Evolutionary conservation across 164 flowering plant genomes (phyloP).

Genomic region (Tetracentron sinense): DNA sequence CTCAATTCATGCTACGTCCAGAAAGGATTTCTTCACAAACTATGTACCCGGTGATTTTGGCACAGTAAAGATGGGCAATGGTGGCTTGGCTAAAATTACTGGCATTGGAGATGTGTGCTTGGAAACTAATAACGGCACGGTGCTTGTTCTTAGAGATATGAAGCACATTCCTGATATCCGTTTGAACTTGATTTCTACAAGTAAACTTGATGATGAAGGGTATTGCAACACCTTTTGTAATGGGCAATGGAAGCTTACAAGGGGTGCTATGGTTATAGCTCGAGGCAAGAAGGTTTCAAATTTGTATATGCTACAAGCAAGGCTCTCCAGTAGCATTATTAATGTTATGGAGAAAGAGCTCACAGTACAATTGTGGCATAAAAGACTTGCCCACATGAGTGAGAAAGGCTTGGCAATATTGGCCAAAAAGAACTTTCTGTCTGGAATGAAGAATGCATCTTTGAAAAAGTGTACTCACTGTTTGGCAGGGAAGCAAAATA

Average conservation of each 20-base stretch:
- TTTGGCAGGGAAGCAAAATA: background rate
- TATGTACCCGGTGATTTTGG: background rate
- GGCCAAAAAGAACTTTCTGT: background rate
- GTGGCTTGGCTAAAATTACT: background rate
- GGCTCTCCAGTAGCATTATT: background rate
- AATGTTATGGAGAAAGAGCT: background rate
- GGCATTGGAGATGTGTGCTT: slow-evolving; percentile 1
- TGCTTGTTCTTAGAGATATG: background rate
- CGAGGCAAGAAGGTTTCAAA: background rate
- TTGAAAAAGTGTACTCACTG: background rate
- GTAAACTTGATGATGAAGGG: slow-evolving; percentile 9
- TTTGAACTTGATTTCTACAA: background rate
- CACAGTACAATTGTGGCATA: background rate
- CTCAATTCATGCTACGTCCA: background rate
- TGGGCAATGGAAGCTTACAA: background rate
- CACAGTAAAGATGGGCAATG: background rate
- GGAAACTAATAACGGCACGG: background rate
- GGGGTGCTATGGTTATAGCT: background rate
- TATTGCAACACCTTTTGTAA: background rate
- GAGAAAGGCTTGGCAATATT: background rate
- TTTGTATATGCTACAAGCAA: background rate
- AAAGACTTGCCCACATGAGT: background rate
- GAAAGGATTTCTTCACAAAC: background rate
- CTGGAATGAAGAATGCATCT: background rate
- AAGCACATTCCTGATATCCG: background rate